Conservation (phyloP, 1,284 basidiomycete species). For the Ceratobasidium sp. region DNA sequence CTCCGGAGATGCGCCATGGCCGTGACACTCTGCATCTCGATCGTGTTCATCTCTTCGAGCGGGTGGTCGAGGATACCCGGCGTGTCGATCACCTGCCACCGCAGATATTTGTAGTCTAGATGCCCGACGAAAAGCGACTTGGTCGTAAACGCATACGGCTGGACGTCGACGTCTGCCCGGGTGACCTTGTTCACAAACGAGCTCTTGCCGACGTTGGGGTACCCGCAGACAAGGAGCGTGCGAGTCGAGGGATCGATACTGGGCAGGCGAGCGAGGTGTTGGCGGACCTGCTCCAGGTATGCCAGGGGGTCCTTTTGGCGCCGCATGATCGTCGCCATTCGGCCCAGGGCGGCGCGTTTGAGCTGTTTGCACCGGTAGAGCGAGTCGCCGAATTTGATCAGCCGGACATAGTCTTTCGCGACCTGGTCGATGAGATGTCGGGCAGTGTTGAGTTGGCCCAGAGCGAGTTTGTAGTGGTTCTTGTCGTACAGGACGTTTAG, state of each 20-base stretch:
- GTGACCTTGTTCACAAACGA: slow-evolving; percentile 99
- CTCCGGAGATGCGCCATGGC: slow-evolving; percentile 93
- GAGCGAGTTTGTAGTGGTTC: slow-evolving; percentile 97
- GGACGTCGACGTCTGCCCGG: slow-evolving; percentile 95
- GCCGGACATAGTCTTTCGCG: slow-evolving; percentile 92
- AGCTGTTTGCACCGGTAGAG: slow-evolving; percentile 97
- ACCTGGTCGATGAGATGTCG: slow-evolving; percentile 95
- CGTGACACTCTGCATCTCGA: slow-evolving; percentile 99
- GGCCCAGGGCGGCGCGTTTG: slow-evolving; percentile 92
- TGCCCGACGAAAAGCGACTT: slow-evolving; percentile 97
- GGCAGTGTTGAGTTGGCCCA: slow-evolving; percentile 93
- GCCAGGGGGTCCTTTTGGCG: slow-evolving; percentile 96
- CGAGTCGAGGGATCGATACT: slow-evolving; percentile 97
- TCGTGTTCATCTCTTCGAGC: slow-evolving; percentile 98
- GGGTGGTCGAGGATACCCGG: slow-evolving; percentile 94
- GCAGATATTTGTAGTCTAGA: slow-evolving; percentile 95
- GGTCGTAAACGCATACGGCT: slow-evolving; percentile 97
- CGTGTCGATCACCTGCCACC: slow-evolving; percentile 98
- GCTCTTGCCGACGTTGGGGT: slow-evolving; percentile 97
- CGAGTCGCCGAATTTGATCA: slow-evolving; percentile 96
- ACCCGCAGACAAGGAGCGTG: slow-evolving; percentile 94
- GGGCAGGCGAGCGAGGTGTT: slow-evolving; percentile 96
- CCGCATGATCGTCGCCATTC: slow-evolving; percentile 97
- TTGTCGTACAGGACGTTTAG: slow-evolving; percentile 99
- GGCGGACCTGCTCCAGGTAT: slow-evolving; percentile 96